phyloP scores from a whole-genome alignment of 2,329 filamentous ascomycete genomes.

The Colletotrichum orbiculare region DNA sequence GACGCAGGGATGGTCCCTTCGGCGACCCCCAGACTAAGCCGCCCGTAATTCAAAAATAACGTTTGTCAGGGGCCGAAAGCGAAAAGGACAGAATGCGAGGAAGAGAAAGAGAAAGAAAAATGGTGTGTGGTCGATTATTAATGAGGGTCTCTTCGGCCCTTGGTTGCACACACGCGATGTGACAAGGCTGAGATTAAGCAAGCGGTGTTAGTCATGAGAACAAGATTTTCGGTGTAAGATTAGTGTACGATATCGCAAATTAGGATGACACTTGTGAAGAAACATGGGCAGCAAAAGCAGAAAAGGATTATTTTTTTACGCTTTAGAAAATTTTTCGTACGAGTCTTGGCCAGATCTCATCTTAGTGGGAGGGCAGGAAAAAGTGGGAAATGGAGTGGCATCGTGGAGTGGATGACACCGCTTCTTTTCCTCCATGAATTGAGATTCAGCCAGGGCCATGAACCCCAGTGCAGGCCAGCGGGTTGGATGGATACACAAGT shows the following conservation, averaged over 20 bases:
- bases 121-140: too few species aligned
- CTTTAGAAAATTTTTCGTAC: neutral
- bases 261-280: slow-evolving; percentile 3
- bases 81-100: neutral
- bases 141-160: neutral
- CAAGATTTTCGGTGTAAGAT: slow-evolving; percentile 1
- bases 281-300: neutral
- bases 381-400: neutral
- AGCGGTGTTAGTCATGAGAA: slow-evolving; percentile 3
- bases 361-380: neutral
- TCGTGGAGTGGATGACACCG: slow-evolving; percentile 8
- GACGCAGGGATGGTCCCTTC: slow-evolving; percentile 13
- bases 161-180: neutral
- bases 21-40: too few species aligned
- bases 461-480: neutral
- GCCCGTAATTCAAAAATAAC: too few species aligned
- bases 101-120: neutral
- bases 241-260: neutral
- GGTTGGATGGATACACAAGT: neutral
- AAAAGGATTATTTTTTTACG: too few species aligned
- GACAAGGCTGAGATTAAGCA: slow-evolving; percentile 21
- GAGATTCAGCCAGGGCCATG: neutral
- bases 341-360: too few species aligned
- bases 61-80: too few species aligned
- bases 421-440: slow-evolving; percentile 2